Conservation (phyloP, 306 rosid species). For the Elaeagnus macrophylla region DNA sequence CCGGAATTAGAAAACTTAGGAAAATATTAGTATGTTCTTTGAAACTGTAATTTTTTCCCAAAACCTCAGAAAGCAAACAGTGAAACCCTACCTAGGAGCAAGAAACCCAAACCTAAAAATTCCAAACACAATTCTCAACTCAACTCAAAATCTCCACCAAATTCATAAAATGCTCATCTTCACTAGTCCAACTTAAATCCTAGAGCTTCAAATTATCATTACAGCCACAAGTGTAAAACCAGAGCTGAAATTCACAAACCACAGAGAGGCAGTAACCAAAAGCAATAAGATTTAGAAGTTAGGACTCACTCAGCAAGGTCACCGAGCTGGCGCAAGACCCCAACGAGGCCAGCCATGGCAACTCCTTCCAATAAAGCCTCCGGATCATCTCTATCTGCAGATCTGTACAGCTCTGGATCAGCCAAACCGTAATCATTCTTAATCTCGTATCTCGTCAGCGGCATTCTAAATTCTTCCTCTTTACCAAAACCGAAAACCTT, state of each 20-base stretch:
- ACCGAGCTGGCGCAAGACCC: constrained; percentile 93
- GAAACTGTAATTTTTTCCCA: constrained; percentile 7
- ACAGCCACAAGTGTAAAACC: not conserved
- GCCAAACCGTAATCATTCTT: constrained; percentile 64
- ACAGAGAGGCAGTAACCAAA: not conserved
- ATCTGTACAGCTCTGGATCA: constrained; percentile 73
- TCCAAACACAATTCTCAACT: constrained; percentile 2
- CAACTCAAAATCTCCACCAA: constrained; percentile 9
- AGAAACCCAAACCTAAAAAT: constrained; percentile 1
- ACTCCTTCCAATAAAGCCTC: constrained; percentile 83
- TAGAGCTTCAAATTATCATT: constrained; percentile 8
- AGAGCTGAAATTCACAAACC: constrained; percentile 3
- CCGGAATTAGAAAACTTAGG: not conserved
- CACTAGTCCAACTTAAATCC: constrained; percentile 8
- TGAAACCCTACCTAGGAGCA: not conserved
- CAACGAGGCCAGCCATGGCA: constrained; percentile 83
- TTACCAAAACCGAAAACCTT: constrained; percentile 12
- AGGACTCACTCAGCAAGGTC: constrained; percentile 88
- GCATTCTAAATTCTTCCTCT: constrained; percentile 40
- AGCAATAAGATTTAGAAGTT: constrained; percentile 2
- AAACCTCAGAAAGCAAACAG: constrained; percentile 10
- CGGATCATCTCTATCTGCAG: constrained; percentile 82
- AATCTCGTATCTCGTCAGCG: constrained; percentile 64
- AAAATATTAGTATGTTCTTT: constrained; percentile 6
- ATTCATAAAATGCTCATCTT: constrained; percentile 3